Base-by-base conservation (phyloP, 2,329 filamentous ascomycete genomes). In the Rutstroemia sp. region DNA sequence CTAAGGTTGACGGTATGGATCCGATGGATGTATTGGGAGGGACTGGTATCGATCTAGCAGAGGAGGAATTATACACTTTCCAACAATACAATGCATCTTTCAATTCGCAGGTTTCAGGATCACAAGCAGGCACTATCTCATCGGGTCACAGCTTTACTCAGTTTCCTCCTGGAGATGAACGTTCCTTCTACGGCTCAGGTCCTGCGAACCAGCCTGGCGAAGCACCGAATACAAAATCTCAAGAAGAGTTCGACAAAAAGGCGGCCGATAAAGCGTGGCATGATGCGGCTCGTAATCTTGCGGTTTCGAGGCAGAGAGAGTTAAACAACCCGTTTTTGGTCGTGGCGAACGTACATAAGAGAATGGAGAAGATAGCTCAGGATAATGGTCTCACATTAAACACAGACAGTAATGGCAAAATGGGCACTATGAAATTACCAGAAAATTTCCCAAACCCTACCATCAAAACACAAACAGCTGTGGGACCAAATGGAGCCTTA, bases 11-110 rank as follows among this genome's bases (percentile, higher is more conserved):
- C 61, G 78, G 79, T 54, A 76, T 92, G 64, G 89, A 95, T 65
- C 80, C 92, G 47, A 89, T 87, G 62, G 92, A 96, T 73, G 88
- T 91, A 51, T 73, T 96, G 54, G 86, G 86, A 17, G 89, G 88
- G 17, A 92, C 90, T 16, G 91, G 90, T 50, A 90, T 96, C 61
- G 89, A 96, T 73, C 73, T 96, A 48, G 84, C 87, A 57, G 90
- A 90, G 61, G 92, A 96, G 70, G 89, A 95, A 67, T 88, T 91
- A 64, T 88, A 84, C 62, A 78, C 94, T 70, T 85, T 89, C 46
- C 84, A 83, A 58, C 76, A 83, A 56, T 86, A 84, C 67, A 79
- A 81, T 46, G 72, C 75, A 54, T 77, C 77, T 8, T 77, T 75
- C 58, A 73, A 76, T 55, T 66, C 73, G 21, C 74, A 72, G 54